Base-by-base conservation (phyloP, 148 eudicot genomes). In the Heliamphora exappendiculata region DNA sequence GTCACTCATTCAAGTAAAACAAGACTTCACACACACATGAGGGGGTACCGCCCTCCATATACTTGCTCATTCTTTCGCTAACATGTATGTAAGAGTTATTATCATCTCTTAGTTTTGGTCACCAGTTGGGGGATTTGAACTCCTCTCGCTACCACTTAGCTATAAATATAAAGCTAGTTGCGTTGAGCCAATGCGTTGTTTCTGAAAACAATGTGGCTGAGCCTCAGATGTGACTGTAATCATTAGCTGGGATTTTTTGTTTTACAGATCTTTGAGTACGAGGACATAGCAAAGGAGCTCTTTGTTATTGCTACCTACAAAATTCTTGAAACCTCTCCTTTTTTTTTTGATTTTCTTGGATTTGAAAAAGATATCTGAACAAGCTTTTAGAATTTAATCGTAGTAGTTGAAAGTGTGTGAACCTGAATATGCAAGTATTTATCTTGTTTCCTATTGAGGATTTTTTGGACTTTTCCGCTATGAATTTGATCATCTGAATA, bases 221-320 rank as follows among this genome's bases (percentile, higher is more conserved):
- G 44, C 22, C 22, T 31, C 42, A 31, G 3, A 16, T n/a, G 11
- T 6, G 42, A 63, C 67, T 34, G 9, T 63, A 31, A 60, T 29
- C 66, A 19, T n/a, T 9, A 3, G 42, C 12, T 65, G 45, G 20
- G 24, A 65, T 65, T 41, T 67, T 0, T 67, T n/a, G 31, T 67
- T 67, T 67, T 17, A 10, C 3, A 67, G 42, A n/a, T 28, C 11
- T 42, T 39, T 41, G 29, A 39, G 9, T 42, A 0, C 8, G 47
- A 42, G 10, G 10, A 42, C 47, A 42, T 0, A 60, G n/a, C 36
- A 29, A 58, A 24, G 34, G 63, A 58, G 37, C 66, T 60, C 66
- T 60, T 60, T 60, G 66, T 29, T 34, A 60, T 60, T 75, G 41
- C 33, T 29, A 42, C 55, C 58, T 60, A 47, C n/a, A n/a, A n/a